A percentile compares a stretch with the other conserved stretches of the same genome.
phyloP scores from a whole-genome alignment of 192 early-diverging fungal genomes.

The Lunasporangiospora selenospora region DNA sequence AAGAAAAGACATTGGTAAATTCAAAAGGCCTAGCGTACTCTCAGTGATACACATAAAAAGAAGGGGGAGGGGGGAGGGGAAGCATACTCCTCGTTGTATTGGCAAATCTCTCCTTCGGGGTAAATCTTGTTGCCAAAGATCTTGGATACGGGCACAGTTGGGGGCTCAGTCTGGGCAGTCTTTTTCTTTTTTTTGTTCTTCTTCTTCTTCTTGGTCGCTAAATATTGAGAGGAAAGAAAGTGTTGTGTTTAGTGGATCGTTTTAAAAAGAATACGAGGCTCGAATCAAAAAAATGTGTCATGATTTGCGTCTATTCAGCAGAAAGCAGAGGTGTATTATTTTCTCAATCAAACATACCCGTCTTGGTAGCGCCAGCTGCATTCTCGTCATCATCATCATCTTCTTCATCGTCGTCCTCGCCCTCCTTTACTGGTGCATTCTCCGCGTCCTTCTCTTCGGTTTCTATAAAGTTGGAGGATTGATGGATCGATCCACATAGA shows the following conservation, averaged over 20 bases:
- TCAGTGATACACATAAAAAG: no score
- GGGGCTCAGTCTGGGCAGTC: conserved; percentile 66
- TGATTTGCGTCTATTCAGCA: no score
- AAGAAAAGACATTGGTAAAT: background rate
- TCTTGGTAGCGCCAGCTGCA: conserved; percentile 35
- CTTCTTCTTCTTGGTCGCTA: conserved; percentile 65
- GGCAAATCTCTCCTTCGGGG: conserved; percentile 82
- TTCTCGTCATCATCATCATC: conserved; percentile 52
- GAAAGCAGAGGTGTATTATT: conserved; percentile 20
- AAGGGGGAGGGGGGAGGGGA: no score
- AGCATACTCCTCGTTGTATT: conserved; percentile 85
- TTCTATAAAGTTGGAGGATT: no score
- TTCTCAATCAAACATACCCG: conserved; percentile 18
- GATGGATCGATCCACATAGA: no score
- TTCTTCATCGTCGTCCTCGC: conserved; percentile 47
- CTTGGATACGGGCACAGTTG: conserved; percentile 80
- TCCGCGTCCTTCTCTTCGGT: background rate
- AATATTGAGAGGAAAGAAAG: background rate
- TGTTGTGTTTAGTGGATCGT: no score
- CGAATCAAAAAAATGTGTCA: no score
- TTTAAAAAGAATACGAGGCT: no score
- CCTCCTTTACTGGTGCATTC: conserved; percentile 31
- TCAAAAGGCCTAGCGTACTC: no score
- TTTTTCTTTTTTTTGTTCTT: conserved; percentile 68
- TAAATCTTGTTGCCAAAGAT: conserved; percentile 81